Evolutionary conservation across 768 basidiomycete species (phyloP).

Genomic region (Calvatia gigantea): DNA sequence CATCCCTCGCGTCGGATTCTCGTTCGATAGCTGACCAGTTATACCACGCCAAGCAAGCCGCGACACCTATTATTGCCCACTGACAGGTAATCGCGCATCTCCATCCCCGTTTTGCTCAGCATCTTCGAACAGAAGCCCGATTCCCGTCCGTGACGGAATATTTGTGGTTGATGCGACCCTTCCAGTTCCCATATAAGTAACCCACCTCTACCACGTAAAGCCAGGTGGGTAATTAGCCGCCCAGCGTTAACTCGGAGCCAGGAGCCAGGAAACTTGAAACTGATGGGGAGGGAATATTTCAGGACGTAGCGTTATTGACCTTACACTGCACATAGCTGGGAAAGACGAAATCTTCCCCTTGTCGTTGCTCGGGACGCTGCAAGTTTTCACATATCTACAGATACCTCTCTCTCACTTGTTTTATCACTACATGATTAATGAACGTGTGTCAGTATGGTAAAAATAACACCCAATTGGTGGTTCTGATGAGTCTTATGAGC

Average conservation of each 20-base stretch:
- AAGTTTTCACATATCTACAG: too few relatives aligned
- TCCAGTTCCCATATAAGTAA: neutral
- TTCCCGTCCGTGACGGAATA: conserved; percentile 2
- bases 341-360: too few relatives aligned
- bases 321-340: too few relatives aligned
- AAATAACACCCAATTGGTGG: neutral
- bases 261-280: neutral
- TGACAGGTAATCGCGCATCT: neutral
- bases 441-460: neutral
- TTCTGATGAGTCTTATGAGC: too few relatives aligned
- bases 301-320: too few relatives aligned
- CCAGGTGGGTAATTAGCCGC: neutral
- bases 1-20: neutral
- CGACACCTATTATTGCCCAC: conserved; percentile 1
- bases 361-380: too few relatives aligned
- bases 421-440: neutral
- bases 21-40: neutral
- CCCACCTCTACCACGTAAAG: neutral
- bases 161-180: neutral
- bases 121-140: neutral
- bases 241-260: neutral
- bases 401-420: neutral
- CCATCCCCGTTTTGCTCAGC: conserved; percentile 2
- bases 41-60: neutral
- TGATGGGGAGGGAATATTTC: too few relatives aligned